Percentiles rank a stretch among this genome's conserved stretches.
Evolutionary conservation across 129 eudicot genomes (phyloP).

Genomic region (Flaveria brownii): DNA sequence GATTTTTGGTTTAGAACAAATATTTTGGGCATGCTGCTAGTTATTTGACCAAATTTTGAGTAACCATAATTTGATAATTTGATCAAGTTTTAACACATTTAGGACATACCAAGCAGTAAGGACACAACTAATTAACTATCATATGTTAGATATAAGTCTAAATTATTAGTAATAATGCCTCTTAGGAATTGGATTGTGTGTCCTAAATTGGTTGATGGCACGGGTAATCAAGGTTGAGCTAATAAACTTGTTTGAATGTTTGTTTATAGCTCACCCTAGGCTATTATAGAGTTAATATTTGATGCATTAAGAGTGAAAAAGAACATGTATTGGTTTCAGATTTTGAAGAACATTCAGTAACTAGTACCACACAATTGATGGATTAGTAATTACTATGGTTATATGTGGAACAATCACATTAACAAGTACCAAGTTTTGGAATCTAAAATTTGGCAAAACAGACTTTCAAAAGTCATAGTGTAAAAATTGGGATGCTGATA

Average conservation of each 20-base stretch:
- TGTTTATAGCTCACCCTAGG: background rate
- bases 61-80: background rate
- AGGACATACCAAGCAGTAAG: background rate
- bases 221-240: background rate
- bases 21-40: conserved; percentile 9
- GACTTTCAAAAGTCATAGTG: background rate
- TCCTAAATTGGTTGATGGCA: conserved; percentile 2
- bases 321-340: background rate
- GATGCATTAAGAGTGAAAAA: conserved; percentile 4
- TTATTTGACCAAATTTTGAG: conserved; percentile 11
- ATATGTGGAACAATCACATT: background rate
- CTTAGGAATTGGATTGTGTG: conserved; percentile 2
- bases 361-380: background rate
- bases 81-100: background rate
- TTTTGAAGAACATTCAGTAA: background rate
- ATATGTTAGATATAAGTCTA: background rate
- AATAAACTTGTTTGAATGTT: background rate
- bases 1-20: background rate
- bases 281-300: background rate
- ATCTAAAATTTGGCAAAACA: background rate
- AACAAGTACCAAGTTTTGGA: background rate
- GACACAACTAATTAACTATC: background rate
- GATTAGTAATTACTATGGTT: background rate
- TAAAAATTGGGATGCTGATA: background rate
- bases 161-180: background rate